Evolutionary conservation across 768 basidiomycete species (phyloP), one percentile per base, ranked within the genome.

Genomic region (Amanita pseudoporphyria): DNA sequence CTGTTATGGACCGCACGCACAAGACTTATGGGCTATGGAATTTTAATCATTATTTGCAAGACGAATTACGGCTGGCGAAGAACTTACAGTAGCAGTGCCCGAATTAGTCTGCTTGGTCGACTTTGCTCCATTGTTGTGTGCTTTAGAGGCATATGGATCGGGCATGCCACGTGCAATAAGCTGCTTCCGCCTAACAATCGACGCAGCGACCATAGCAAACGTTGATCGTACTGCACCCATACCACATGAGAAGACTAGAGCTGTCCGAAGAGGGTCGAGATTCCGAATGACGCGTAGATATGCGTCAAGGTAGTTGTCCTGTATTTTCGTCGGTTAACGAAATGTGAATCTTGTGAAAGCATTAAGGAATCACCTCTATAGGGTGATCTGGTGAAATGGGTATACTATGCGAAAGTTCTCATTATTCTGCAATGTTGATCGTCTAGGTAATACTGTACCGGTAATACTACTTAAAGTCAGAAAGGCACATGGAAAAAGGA

Each of bases 141-240:
- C 38, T 59, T 69, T 79, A 31, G 64, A 45, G 3, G 74, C 72
- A 62, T 91, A 96, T 0, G 94, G 91, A 60, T 97, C 95, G 3
- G 76, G 73, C 41, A 83, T 64, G 1, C 88, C 89, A 24, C 71
- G 67, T 13, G 73, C 57, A 22, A 86, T 69, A 9, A 84, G 65
- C 61, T 90, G 85, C 58, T 84, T 87, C 42, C 95, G 72, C 37
- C 95, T 73, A 1, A 97, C 74, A 31, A 99, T 72, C 50, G 83
- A 80, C 0, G 95, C 93, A 6, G 92, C 89, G n/a, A 84, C 78
- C 96, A 98, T 98, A 3, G 90, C 92, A 60, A 96, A 98, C 0
- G 94, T 97, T 2, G 93, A 94, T 16, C 95, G 78, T 1, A 97
- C 94, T 2, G 90, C 91, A 39, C 96, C 96, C 82, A 95, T 92